Evolutionary conservation across 805 yeast genomes (phyloP).

Genomic region (Cephaloascus albidus): DNA sequence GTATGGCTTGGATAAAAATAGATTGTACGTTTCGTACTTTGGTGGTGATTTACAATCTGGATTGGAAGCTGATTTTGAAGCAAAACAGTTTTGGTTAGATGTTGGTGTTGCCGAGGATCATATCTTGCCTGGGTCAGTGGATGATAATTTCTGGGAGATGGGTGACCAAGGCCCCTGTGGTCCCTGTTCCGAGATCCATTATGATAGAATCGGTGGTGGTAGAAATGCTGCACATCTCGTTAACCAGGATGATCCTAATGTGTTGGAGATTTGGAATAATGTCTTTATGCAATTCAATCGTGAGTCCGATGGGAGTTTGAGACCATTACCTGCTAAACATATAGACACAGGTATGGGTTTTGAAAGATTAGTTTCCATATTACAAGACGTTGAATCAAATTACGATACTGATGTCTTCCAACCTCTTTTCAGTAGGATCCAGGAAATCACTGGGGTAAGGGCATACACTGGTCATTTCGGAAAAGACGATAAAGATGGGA

Average conservation of each 20-base stretch:
- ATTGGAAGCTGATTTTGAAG: conserved; percentile 88
- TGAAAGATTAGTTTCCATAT: conserved; percentile 90
- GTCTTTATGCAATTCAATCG: conserved; percentile 97
- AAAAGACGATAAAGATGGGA: conserved; percentile 84
- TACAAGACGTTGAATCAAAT: conserved; percentile 87
- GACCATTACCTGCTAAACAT: conserved; percentile 86
- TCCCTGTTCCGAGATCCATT: conserved; percentile 96
- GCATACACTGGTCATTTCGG: conserved; percentile 91
- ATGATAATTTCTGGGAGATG: conserved; percentile 99
- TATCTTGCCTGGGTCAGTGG: conserved; percentile 81
- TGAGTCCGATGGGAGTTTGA: conserved; percentile 76
- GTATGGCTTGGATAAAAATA: conserved; percentile 67
- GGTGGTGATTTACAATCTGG: conserved; percentile 86
- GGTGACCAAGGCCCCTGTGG: conserved; percentile 99
- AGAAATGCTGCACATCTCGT: conserved; percentile 89
- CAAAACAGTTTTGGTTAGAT: conserved; percentile 74
- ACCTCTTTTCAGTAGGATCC: conserved; percentile 79
- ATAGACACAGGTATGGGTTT: conserved; percentile 99
- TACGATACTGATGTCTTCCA: conserved; percentile 96
- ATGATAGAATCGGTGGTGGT: conserved; percentile 98
- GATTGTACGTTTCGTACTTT: conserved; percentile 91
- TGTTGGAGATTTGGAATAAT: conserved; percentile 94
- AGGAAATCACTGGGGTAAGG: conserved; percentile 89
- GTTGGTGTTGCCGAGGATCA: conserved; percentile 90
- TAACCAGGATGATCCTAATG: conserved; percentile 96